A percentile compares a stretch with the other conserved stretches of the same genome.
phyloP scores from a whole-genome alignment of 176 grass and related monocot genomes.

The Otatea glauca region DNA sequence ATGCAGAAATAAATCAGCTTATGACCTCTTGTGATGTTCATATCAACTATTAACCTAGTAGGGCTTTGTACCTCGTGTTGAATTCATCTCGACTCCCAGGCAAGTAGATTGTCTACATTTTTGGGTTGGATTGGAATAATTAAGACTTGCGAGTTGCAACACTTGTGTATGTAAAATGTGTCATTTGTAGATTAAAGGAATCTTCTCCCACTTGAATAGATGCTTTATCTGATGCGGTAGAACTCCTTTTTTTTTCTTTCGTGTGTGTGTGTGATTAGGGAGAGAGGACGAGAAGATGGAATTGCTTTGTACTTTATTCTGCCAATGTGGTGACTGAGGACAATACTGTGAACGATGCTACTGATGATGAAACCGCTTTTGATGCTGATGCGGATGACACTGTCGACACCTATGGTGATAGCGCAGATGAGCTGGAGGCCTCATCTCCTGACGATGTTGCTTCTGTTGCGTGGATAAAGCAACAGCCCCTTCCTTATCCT shows the following conservation, averaged over 20 bases:
- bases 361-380: constrained; percentile 12
- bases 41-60: background rate
- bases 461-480: constrained; percentile 51
- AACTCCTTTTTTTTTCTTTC: too few relatives aligned
- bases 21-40: background rate
- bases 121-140: background rate
- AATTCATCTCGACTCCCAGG: background rate
- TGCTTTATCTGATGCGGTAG: background rate
- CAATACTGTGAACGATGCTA: background rate
- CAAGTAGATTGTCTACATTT: background rate
- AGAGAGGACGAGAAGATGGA: background rate
- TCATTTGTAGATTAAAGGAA: background rate
- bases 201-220: background rate
- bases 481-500: constrained; percentile 69
- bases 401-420: background rate
- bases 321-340: constrained; percentile 36
- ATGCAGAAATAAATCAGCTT: background rate
- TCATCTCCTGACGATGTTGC: constrained; percentile 7
- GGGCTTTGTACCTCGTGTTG: background rate
- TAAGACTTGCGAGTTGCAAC: background rate
- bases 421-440: constrained; percentile 1
- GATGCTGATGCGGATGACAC: background rate
- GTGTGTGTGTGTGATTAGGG: too few relatives aligned
- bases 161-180: background rate
- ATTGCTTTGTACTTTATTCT: background rate